Evolutionary conservation across 345 rosid species (phyloP).

Genomic region (Corymbia maculata): DNA sequence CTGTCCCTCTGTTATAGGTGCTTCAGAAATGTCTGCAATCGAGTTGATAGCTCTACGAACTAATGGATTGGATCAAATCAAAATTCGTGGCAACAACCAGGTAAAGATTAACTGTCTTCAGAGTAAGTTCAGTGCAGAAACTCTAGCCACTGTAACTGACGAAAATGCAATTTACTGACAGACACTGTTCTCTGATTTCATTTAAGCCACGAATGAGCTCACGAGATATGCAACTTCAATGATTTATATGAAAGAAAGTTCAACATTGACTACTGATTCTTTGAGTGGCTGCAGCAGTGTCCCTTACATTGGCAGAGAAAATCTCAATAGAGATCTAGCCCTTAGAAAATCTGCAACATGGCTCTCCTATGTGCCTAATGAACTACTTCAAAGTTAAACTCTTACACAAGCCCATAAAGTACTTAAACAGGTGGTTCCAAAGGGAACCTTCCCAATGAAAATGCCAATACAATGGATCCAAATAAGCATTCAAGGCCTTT

Average conservation of each 20-base stretch:
- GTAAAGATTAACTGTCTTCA: background rate
- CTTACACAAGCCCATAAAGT: background rate
- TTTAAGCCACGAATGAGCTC: background rate
- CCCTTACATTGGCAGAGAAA: background rate
- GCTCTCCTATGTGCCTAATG: background rate
- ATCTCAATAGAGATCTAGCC: background rate
- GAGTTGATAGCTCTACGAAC: background rate
- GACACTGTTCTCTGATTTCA: background rate
- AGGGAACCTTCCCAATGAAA: background rate
- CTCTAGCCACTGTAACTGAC: background rate
- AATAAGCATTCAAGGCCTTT: background rate
- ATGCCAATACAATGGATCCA: background rate
- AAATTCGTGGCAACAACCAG: background rate
- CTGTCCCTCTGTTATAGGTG: background rate
- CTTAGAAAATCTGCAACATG: background rate
- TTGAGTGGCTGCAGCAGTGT: background rate
- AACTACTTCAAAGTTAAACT: background rate
- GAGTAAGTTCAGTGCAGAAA: background rate
- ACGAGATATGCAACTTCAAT: background rate
- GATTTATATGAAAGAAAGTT: background rate
- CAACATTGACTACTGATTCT: background rate
- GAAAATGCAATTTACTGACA: background rate
- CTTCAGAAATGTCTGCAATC: background rate
- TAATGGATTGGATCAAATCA: background rate
- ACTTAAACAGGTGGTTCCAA: background rate